Conservation (phyloP, 176 grass and related monocot species). For the Phragmites australis region DNA sequence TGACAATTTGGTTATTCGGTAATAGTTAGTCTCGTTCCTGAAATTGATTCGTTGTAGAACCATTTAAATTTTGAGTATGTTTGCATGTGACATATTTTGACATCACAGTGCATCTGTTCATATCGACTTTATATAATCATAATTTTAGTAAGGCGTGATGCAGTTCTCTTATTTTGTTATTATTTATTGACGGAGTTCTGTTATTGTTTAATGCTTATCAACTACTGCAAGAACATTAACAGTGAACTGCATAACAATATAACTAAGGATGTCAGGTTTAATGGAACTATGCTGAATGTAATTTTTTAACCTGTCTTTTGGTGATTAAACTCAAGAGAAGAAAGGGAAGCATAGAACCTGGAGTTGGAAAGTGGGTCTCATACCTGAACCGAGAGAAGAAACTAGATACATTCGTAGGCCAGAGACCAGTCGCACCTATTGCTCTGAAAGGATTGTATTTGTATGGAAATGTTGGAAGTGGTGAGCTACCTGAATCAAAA, state of each 20-base stretch:
- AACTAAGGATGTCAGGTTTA: not conserved
- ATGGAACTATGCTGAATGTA: not conserved
- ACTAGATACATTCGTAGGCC: constrained; percentile 70
- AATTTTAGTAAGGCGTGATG: not conserved
- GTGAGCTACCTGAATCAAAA: constrained; percentile 46
- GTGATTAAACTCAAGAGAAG: constrained; percentile 55
- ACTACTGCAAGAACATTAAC: not conserved
- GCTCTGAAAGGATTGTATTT: constrained; percentile 91
- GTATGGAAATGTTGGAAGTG: constrained; percentile 93
- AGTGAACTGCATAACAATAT: not conserved
- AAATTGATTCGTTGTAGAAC: not conserved
- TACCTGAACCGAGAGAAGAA: constrained; percentile 91
- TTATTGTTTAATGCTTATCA: not conserved
- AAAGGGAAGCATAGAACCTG: constrained; percentile 68
- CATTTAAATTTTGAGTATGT: not conserved
- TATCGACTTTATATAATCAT: not conserved
- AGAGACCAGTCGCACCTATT: constrained; percentile 61
- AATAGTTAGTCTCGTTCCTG: not conserved
- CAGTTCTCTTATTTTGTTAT: not conserved
- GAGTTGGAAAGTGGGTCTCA: constrained; percentile 93
- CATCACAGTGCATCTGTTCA: not conserved
- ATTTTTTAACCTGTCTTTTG: not conserved
- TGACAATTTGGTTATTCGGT: constrained; percentile 66
- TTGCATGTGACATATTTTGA: not conserved
- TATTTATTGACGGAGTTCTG: not conserved